Evolutionary conservation across 148 eudicot genomes (phyloP).

Genomic region (Vaccinium darrowii): DNA sequence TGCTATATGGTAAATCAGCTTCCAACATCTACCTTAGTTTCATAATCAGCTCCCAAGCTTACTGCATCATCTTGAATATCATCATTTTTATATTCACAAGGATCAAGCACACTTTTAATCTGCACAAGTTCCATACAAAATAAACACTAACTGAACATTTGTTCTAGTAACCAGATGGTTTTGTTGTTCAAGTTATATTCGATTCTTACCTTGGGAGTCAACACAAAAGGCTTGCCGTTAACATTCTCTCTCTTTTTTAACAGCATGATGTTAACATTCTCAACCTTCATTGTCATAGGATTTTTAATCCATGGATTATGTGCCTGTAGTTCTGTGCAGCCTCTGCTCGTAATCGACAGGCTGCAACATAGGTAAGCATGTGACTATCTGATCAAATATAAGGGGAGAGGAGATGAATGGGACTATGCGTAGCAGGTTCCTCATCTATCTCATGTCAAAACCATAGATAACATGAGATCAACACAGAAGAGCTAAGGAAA

Average conservation of each 20-base stretch:
- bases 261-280: conserved; percentile 10
- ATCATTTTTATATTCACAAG: conserved; percentile 86
- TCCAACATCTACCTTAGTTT: neutral
- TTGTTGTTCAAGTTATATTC: conserved; percentile 3
- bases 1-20: neutral
- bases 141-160: neutral
- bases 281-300: conserved; percentile 84
- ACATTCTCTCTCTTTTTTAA: conserved; percentile 37
- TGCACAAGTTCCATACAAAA: conserved; percentile 21
- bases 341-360: conserved; percentile 85
- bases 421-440: conserved; percentile 91
- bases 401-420: conserved; percentile 38
- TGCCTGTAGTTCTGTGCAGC: conserved; percentile 78
- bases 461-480: neutral
- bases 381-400: neutral
- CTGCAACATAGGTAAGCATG: conserved; percentile 39
- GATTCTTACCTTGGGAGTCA: conserved; percentile 70
- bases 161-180: neutral
- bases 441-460: conserved; percentile 50
- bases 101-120: conserved; percentile 97
- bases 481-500: neutral
- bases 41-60: conserved; percentile 83
- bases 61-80: conserved; percentile 61
- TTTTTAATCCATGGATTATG: conserved; percentile 66
- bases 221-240: conserved; percentile 79